Evolutionary conservation across 2,329 filamentous ascomycete genomes (phyloP), one percentile per base, ranked within the genome.

Genomic region (Aspergillus aculeatinus): DNA sequence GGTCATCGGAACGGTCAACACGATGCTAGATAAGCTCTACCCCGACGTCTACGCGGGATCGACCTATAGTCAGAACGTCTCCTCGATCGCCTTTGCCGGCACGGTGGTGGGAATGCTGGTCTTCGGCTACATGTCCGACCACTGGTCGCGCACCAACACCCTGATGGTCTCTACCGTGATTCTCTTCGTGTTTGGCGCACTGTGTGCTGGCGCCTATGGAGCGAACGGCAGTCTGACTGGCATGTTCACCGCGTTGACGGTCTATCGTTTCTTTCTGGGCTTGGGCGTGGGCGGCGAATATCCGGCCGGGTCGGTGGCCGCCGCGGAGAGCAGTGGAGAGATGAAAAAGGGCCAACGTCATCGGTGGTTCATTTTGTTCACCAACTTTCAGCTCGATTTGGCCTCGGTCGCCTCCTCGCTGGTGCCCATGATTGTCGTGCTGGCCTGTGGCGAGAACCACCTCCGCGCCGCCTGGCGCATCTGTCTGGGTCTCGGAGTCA

Each of bases 291-390:
- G 82, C 16, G 89, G 76, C 83, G 80, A 76, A 75, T 75, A 75
- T 59, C 77, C 77, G 27, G 75, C 75, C 2, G 93, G 93, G 3
- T 90, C 87, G 59, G 93, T 96, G 0, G 90, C 89, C 2, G 90
- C 87, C 58, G 91, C 92, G 4, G 93, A 97, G 76, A 89, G 89
- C 3, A 92, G 89, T 0, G 90, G 91, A 19, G 91, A 96, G 72
- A 81, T 96, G 61, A 91, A 91, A 74, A 76, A 78, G n/a, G 93
- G 93, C 14, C 88, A 89, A 11, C 83, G 93, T 14, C 94, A 97
- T 72, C 83, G 89, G 35, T 96, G 92, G 91, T 97, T 92, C 72
- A 90, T 94, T 68, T 81, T 96, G 63, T 96, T 95, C 75, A 96
- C 91, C 50, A 96, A 96, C 75, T 86, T 89, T 27, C 90, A 92